Percentiles rank a stretch among this genome's conserved stretches.
These are phyloP conservation scores for Aureobasidium pullulans DNA, from an alignment of 2,329 filamentous ascomycete genomes.

Conservation along the genomic window DNA sequence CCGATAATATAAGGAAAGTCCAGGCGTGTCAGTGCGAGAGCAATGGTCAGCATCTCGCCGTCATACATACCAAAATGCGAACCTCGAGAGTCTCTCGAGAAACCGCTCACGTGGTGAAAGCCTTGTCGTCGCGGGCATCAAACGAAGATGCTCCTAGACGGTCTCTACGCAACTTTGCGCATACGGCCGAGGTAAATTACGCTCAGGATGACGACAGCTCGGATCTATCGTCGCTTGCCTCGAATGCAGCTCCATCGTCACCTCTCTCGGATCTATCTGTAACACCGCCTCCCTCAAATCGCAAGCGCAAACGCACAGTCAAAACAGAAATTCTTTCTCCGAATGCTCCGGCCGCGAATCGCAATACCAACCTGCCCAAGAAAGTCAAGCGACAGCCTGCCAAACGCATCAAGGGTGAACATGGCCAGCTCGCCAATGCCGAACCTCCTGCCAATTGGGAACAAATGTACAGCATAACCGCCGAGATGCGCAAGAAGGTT, in stretches of 20 bases:
- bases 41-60: constrained; percentile 4
- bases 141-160: constrained; percentile 16
- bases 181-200: constrained; percentile 12
- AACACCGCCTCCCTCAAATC: not conserved
- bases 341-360: constrained; percentile 4
- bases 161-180: constrained; percentile 19
- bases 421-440: constrained; percentile 21
- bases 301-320: constrained; percentile 15
- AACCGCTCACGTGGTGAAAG: constrained; percentile 15
- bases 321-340: constrained; percentile 13
- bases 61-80: constrained; percentile 13
- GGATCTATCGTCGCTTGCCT: constrained; percentile 7
- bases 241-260: not conserved
- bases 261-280: not conserved
- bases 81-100: constrained; percentile 17
- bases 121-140: constrained; percentile 5
- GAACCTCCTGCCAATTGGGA: constrained; percentile 73
- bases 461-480: constrained; percentile 67
- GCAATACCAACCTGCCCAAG: constrained; percentile 16
- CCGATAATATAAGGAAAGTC: constrained; percentile 5
- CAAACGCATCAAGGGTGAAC: constrained; percentile 27
- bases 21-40: not conserved
- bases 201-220: constrained; percentile 10
- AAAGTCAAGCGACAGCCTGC: constrained; percentile 22
- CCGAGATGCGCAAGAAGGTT: constrained; percentile 66